Evolutionary conservation across 1,139 yeast species (phyloP).

Genomic region (Magnusiomyces paraingens): DNA sequence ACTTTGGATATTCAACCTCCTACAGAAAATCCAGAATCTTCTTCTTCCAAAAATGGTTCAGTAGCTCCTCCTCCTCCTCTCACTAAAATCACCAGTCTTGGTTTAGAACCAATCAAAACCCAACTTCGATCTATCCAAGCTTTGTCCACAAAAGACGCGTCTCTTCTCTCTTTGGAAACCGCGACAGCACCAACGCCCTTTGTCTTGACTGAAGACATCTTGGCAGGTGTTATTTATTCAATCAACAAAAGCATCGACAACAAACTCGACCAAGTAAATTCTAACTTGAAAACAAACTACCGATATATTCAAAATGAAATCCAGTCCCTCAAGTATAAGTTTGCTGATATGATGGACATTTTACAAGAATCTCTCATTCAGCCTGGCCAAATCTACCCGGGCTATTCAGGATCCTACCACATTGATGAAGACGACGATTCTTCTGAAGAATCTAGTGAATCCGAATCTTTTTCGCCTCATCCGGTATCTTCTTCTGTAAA

Average conservation of each 20-base stretch:
- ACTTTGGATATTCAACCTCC: too few relatives aligned
- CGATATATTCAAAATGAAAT: background rate
- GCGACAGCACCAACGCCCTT: too few relatives aligned
- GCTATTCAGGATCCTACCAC: background rate
- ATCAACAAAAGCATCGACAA: background rate
- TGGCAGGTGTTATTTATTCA: background rate
- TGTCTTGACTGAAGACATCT: too few relatives aligned
- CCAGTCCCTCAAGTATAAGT: background rate
- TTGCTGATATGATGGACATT: background rate
- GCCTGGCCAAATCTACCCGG: too few relatives aligned
- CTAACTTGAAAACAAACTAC: background rate
- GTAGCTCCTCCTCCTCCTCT: too few relatives aligned
- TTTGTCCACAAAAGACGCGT: too few relatives aligned
- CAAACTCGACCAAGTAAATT: background rate
- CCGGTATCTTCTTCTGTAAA: too few relatives aligned
- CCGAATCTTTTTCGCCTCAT: too few relatives aligned
- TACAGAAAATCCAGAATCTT: background rate
- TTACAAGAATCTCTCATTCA: background rate
- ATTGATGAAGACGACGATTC: background rate
- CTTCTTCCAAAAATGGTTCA: background rate
- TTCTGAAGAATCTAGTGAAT: background rate
- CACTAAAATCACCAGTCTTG: too few relatives aligned
- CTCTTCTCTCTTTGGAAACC: too few relatives aligned
- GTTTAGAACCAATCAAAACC: too few relatives aligned
- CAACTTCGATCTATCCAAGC: too few relatives aligned